Evolutionary conservation across 176 grass and related monocot species (phyloP), one percentile per base, ranked within the genome.

Genomic region (Ensete ventricosum): DNA sequence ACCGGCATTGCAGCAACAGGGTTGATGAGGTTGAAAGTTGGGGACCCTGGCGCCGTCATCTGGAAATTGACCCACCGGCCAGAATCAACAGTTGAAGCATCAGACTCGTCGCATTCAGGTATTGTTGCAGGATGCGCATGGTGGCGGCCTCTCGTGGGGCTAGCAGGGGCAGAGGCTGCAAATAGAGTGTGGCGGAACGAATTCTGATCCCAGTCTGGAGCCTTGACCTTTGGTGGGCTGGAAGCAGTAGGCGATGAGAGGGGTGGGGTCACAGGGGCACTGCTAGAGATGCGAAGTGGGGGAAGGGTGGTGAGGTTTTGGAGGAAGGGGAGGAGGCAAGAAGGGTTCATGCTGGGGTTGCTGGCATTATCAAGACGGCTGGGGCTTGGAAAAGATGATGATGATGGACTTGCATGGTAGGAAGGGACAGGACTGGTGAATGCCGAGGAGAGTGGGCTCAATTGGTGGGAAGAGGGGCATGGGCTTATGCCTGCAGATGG

Each of bases 1-100:
- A 9, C 77, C n/a, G 17, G 51, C 8, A 9, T 11, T 7, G 29
- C 53, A 27, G 67, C 54, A 1, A 78, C 23, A 3, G 76, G 62
- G 14, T 79, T 69, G 12, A 79, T 53, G 24, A 79, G 77, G 77
- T 79, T 79, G 66, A 79, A 79, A n/a, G 77, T 79, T 7, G 77
- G 77, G 2, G 77, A 79, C 22, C 66, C 77, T 3, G 77, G 77
- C 29, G 54, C 67, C 1, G 77, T 62, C 67, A 71, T 60, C 19
- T 71, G 77, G 66, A 60, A 69, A n/a, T n/a, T 60, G 26, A 55
- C 77, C 77, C 67, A 70, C 19, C 53, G 66, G 9, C 77, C 67
- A 10, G 64, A 79, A 50, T 79, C 77, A 20, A 78, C 76, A 14
- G 77, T 72, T 17, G 66, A 79, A 48, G 77, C 77, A 60, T 79